Evolutionary conservation across 345 rosid species (phyloP).

Genomic region (Eucalyptus dawsonii): DNA sequence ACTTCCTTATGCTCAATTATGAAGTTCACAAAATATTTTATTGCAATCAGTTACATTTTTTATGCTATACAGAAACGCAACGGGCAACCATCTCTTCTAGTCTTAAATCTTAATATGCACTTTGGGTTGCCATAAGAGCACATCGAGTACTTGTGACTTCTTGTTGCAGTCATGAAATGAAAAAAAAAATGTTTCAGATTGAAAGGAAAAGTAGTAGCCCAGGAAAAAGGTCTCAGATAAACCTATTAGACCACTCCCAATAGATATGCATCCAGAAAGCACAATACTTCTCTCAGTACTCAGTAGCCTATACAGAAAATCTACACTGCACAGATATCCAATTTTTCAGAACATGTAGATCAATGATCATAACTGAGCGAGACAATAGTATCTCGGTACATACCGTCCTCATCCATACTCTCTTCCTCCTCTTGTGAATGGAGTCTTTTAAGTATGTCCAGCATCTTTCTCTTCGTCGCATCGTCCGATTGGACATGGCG

Average conservation of each 20-base stretch:
- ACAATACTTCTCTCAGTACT: not conserved
- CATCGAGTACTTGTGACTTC: not conserved
- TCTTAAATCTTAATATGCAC: not conserved
- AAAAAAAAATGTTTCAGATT: not conserved
- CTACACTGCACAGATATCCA: not conserved
- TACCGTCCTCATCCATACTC: constrained; percentile 33
- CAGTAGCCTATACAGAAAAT: not conserved
- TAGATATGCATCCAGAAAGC: not conserved
- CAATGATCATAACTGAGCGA: not conserved
- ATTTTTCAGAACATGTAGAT: not conserved
- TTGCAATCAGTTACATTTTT: not conserved
- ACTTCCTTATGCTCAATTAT: not conserved
- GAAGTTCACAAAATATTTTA: not conserved
- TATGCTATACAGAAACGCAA: not conserved
- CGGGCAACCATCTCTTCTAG: not conserved
- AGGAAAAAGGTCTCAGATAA: not conserved
- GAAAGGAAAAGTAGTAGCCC: not conserved
- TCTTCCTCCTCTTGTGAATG: constrained; percentile 55
- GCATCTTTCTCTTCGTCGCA: constrained; percentile 54
- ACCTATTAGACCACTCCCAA: not conserved
- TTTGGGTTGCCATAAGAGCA: not conserved
- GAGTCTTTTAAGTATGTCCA: constrained; percentile 65
- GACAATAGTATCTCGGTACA: not conserved
- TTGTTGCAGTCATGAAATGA: not conserved
- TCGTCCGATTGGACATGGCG: constrained; percentile 50